Base-by-base conservation (phyloP, 2,329 filamentous ascomycete genomes). In the Peltaster fructicola region DNA sequence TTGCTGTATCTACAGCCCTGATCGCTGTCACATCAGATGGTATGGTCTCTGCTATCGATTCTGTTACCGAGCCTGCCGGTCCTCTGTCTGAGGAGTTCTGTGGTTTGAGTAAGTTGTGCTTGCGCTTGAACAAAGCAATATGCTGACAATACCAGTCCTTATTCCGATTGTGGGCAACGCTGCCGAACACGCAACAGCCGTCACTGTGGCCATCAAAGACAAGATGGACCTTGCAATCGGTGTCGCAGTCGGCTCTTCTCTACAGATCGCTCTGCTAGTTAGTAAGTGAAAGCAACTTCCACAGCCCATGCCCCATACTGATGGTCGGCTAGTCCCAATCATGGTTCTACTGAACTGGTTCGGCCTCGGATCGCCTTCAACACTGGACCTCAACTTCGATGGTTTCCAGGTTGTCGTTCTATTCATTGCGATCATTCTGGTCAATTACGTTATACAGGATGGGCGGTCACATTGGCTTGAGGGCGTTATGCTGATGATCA, bases 321-420 rank as follows among this genome's bases (percentile, higher is more conserved):
- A n/a, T n/a, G n/a, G n/a, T n/a, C n/a, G n/a, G n/a, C n/a, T n/a
- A n/a, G 51, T 72, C 26, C 68, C 68, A 2, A 44, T 73, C 20
- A 57, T 65, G 37, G 61, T 73, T 12, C 55, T 73, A 19, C 56
- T 73, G 25, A 67, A 65, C 26, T 73, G 68, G 68, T 56, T 65
- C 25, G 63, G 63, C 26, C 57, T 65, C 10, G 46, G 45, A 2
- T 22, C 30, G 7, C 33, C 36, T 6, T 54, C 65, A 24, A 53
- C 59, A 17, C 72, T 76, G 79, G 79, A 72, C 11, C 63, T 91
- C 4, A 74, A 74, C 47, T 88, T 92, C 46, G 80, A 90, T 44
- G 72, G 72, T 1, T 93, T 93, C 58, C 80, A 92, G 53, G 73
- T 92, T 8, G 75, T 61, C 3, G 52, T 66, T 2, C 48, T 73